Percentiles rank a stretch among this genome's conserved stretches.
Conservation (phyloP, 805 yeast species). For the Grigorovia yakushimaensis region DNA sequence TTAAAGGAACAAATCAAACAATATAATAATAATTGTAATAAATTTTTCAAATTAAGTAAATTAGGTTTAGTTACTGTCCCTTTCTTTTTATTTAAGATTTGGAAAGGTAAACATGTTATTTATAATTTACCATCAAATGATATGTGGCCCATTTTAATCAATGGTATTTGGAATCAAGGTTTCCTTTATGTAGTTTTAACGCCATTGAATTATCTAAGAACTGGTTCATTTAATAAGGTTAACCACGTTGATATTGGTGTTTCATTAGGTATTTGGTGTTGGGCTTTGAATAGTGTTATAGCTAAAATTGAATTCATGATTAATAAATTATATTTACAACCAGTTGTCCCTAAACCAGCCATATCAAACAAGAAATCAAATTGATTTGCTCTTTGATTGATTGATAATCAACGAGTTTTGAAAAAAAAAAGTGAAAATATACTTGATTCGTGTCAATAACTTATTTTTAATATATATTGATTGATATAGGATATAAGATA, state of each 20-base stretch:
- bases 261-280: constrained; percentile 29
- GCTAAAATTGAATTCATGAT: constrained; percentile 22
- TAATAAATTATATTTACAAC: constrained; percentile 14
- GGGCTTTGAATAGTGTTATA: constrained; percentile 26
- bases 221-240: not conserved
- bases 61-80: constrained; percentile 25
- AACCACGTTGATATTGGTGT: constrained; percentile 15
- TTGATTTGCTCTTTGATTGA: not conserved
- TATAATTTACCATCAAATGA: constrained; percentile 20
- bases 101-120: constrained; percentile 27
- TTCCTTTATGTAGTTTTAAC: constrained; percentile 21
- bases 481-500: no score
- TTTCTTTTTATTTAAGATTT: constrained; percentile 22
- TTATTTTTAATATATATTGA: no score
- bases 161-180: constrained; percentile 27
- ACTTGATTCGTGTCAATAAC: no score
- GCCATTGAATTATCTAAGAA: constrained; percentile 16
- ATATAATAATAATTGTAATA: constrained; percentile 3
- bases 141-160: constrained; percentile 23
- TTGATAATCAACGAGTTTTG: no score
- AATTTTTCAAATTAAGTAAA: constrained; percentile 12
- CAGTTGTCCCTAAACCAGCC: constrained; percentile 2
- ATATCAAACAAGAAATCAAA: not conserved
- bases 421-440: no score
- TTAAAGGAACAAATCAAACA: constrained; percentile 31